Base-by-base conservation (phyloP, 2,329 filamentous ascomycete genomes). In the Sporothrix protearum region DNA sequence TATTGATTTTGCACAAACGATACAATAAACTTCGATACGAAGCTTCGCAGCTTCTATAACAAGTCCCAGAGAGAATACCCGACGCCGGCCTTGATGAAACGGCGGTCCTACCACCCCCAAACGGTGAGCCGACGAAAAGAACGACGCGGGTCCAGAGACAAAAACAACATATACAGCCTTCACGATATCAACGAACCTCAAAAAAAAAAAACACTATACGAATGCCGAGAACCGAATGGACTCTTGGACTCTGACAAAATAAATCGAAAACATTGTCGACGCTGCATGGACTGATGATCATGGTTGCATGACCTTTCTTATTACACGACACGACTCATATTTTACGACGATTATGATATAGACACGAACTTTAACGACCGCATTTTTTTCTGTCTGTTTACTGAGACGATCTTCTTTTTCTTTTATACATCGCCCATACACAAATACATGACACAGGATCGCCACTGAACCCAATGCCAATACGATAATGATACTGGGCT, bases 21-120 rank as follows among this genome's bases (percentile, higher is more conserved):
- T 74, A 74, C 66, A 72, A 76, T 80, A 80, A 76, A 78, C 72
- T 77, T 77, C 76, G 71, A 72, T 72, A 63, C 39, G 76, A 76
- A 75, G 79, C 79, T 81, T 80, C 79, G 77, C 79, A 79, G 79
- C 79, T 75, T 45, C 68, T 61, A 71, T 70, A 59, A 71, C 74
- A 74, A 72, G 75, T 36, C 72, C 73, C 33, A 73, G 73, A 71
- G 36, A 69, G 33, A 69, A 77, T 78, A 78, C 76, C 76, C 72
- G 74, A 73, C 72, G 72, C 71, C 47, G 72, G 69, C 67, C 68
- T 61, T 39, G 66, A 69, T 55, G 39, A 66, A n/a, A 71, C 30
- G 33, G 73, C n/a, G n/a, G 45, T 33, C 57, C n/a, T 28, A 19
- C n/a, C 14, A 47, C 3, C 57, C 30, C 30, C 16, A 63, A 64